Base-by-base conservation (phyloP, 2,329 filamentous ascomycete species). In the Geoglossum cookeanum region DNA sequence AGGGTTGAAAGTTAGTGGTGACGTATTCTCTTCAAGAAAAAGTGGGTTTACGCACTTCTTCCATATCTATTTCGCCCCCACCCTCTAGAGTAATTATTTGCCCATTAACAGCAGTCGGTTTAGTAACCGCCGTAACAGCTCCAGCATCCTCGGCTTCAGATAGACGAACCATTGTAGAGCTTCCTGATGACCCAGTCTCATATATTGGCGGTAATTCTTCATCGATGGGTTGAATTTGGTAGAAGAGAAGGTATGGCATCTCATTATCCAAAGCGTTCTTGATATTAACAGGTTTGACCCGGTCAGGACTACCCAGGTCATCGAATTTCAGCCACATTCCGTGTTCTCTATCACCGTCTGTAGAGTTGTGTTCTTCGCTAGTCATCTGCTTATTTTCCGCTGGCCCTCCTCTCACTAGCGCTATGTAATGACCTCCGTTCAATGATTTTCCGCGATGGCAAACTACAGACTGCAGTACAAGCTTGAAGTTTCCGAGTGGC, bases 231-330 rank as follows among this genome's bases (percentile, higher is more conserved):
- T 94, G 79, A 45, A 97, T 87, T 68, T 96, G 91, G 65, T 96
- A 98, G 69, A 97, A 97, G 0, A 98, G 74, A 5, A 97, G 77
- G 67, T 97, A 97, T 0, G 92, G 91, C 68, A 88, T 94, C 68
- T 96, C 90, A n/a, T 84, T 78, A 62, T 80, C 84, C 55, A 97
- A 71, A 0, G 87, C 84, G 62, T 84, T 72, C 60, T 86, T 83
- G 61, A 96, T 84, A 64, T 94, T 80, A 54, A 96, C 82, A 57
- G 84, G 77, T 0, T 76, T 77, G 2, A 97, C 84, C 30, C 91
- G 80, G 58, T 82, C 76, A 39, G 78, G 73, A 0, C 80, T 72
- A 4, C 22, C 8, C n/a, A 97, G 74, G 67, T 98, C 92, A 66
- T 98, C 92, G 64, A 95, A 96, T 42, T 83, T 84, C 67, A 95